A percentile compares a stretch with the other conserved stretches of the same genome.
phyloP scores from a whole-genome alignment of 305 asterid species.

The Petunia hybrid region DNA sequence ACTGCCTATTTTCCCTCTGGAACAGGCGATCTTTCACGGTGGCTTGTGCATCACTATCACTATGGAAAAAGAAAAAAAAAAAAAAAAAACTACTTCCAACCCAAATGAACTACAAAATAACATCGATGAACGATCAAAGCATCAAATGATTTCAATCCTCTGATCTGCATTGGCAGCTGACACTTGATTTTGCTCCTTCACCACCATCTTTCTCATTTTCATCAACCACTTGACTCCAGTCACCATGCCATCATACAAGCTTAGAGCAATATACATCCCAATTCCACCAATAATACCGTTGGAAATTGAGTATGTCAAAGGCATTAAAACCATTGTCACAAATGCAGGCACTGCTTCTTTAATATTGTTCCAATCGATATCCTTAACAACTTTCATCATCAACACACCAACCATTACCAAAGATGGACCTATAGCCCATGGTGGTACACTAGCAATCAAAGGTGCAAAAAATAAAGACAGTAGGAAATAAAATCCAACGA shows the following conservation, averaged over 20 bases:
- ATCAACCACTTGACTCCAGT: conserved; percentile 49
- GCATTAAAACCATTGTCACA: conserved; percentile 72
- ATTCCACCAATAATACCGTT: conserved; percentile 81
- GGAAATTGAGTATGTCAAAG: conserved; percentile 76
- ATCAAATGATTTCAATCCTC: conserved; percentile 43
- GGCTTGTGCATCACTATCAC: conserved; percentile 54
- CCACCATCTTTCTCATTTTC: conserved; percentile 58
- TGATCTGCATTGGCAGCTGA: conserved; percentile 49
- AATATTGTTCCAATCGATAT: conserved; percentile 67
- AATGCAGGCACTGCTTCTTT: conserved; percentile 79
- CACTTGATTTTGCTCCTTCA: conserved; percentile 69
- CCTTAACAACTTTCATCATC: conserved; percentile 78
- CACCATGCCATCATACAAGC: conserved; percentile 48
- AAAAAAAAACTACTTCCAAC: neutral
- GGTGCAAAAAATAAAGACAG: conserved; percentile 66
- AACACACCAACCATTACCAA: conserved; percentile 80
- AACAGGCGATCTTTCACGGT: conserved; percentile 51
- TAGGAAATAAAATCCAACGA: conserved; percentile 65
- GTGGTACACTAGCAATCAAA: conserved; percentile 67
- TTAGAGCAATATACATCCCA: conserved; percentile 60
- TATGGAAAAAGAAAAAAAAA: neutral
- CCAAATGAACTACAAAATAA: neutral
- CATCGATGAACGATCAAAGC: neutral
- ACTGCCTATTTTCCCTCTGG: conserved; percentile 1
- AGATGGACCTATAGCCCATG: conserved; percentile 88